Base-by-base conservation (phyloP, 495 filamentous ascomycete genomes). In the Daldinia grandis region DNA sequence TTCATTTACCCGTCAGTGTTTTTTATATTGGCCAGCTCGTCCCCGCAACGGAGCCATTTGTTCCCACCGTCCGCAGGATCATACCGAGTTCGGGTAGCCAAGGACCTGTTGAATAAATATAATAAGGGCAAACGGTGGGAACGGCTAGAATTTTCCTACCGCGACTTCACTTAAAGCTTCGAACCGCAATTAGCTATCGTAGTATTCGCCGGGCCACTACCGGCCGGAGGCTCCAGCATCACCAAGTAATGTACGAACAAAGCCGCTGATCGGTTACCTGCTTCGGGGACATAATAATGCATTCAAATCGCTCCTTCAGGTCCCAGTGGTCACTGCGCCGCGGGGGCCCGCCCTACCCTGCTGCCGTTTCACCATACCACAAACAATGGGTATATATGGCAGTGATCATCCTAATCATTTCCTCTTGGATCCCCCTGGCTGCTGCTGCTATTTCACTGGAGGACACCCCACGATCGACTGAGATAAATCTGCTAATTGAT, bases 401-500 rank as follows among this genome's bases (percentile, higher is more conserved):
- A 64, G 64, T 74, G 49, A 68, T 81, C 62, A 31, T 81, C 63
- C 60, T 77, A 35, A 61, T 81, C 61, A 60, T 82, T 59, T 76
- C 72, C 49, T 77, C 64, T 31, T 69, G 81, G 50, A 59, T 77
- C 33, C 78, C 75, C 57, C 74, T 77, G 59, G 73, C 77, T 57
- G 60, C 77, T 57, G 60, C 68, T 37, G 73, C 73, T 72, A 66
- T 69, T 71, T 75, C 68, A 70, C 68, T 74, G 8, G 71, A 77
- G 25, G 67, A 72, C 58, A 57, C 73, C 51, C 55, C 72, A 56
- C 56, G 61, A 35, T 78, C 81, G 60, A 68, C 71, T 53, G 75
- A 80, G 47, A 70, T 63, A 71, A 73, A 72, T 9, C 62, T 82
- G 35, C 60, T 79, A 10, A 73, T 84, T 62, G 80, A 82, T 71